Percentiles rank a stretch among this genome's conserved stretches.
These are phyloP conservation scores for Solanum verrucosum DNA, from an alignment of 257 asterid species.

Conservation along the genomic window DNA sequence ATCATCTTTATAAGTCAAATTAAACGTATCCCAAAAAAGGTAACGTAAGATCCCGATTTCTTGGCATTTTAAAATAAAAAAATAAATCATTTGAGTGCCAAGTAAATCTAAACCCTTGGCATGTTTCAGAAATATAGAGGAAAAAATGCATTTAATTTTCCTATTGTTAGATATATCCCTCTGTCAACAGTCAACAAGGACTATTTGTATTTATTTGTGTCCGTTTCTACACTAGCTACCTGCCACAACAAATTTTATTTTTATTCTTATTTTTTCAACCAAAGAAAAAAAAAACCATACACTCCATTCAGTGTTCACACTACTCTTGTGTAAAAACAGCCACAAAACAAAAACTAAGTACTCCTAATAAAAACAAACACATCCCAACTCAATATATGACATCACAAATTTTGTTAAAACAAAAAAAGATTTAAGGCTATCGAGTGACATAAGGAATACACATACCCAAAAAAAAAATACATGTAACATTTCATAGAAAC, in stretches of 20 bases:
- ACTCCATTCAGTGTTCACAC: slow-evolving; percentile 7
- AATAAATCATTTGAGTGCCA: background rate
- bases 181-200: slow-evolving; percentile 1
- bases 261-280: background rate
- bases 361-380: background rate
- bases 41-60: background rate
- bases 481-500: background rate
- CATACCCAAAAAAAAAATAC: too few species aligned
- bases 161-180: background rate
- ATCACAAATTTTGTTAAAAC: background rate
- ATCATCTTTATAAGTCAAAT: background rate
- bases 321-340: slow-evolving; percentile 13
- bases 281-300: background rate
- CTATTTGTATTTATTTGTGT: slow-evolving; percentile 7
- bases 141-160: background rate
- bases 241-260: slow-evolving; percentile 1
- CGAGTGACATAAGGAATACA: background rate
- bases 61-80: background rate
- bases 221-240: slow-evolving; percentile 10
- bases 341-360: slow-evolving; percentile 9
- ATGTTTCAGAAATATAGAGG: background rate
- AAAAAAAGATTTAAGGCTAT: background rate
- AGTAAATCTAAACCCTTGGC: background rate
- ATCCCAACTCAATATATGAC: background rate
- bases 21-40: too few species aligned